Conservation (phyloP, 371 early-diverging fungal species). For the Mortierella sp. region DNA sequence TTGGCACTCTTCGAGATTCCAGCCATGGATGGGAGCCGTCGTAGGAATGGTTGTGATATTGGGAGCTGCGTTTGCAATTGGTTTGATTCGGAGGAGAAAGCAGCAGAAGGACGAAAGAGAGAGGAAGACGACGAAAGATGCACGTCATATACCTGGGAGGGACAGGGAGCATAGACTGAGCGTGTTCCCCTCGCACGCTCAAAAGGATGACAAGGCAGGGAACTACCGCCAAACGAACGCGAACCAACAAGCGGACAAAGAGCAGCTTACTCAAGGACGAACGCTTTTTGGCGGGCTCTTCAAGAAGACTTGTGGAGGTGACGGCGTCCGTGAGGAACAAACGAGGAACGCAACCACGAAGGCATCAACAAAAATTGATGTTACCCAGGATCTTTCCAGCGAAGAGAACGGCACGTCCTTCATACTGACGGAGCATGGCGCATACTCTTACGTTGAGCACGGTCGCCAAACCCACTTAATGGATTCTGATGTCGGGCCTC, state of each 20-base stretch:
- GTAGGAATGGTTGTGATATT: conserved; percentile 21
- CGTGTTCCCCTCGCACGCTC: not conserved
- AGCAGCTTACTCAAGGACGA: too few species aligned
- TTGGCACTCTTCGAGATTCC: conserved; percentile 6
- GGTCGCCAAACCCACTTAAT: too few species aligned
- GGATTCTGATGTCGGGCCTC: too few species aligned
- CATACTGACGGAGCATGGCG: too few species aligned
- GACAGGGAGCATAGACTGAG: conserved; percentile 5
- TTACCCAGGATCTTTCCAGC: too few species aligned
- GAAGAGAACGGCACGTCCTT: too few species aligned
- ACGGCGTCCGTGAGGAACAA: too few species aligned
- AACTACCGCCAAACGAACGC: conserved; percentile 4
- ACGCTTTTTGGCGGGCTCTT: too few species aligned
- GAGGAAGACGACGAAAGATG: conserved; percentile 11
- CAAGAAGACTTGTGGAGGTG: too few species aligned
- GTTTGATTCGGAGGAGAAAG: conserved; percentile 25
- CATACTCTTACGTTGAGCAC: too few species aligned
- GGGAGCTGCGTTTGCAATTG: conserved; percentile 22
- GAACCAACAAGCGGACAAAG: not conserved
- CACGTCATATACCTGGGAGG: not conserved
- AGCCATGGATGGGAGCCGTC: conserved; percentile 27
- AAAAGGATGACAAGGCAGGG: conserved; percentile 6
- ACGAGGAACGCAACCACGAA: too few species aligned
- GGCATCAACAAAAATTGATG: not conserved
- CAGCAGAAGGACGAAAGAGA: conserved; percentile 21